phyloP scores from a whole-genome alignment of 2,329 filamentous ascomycete species.

The Fusarium dlaminii region DNA sequence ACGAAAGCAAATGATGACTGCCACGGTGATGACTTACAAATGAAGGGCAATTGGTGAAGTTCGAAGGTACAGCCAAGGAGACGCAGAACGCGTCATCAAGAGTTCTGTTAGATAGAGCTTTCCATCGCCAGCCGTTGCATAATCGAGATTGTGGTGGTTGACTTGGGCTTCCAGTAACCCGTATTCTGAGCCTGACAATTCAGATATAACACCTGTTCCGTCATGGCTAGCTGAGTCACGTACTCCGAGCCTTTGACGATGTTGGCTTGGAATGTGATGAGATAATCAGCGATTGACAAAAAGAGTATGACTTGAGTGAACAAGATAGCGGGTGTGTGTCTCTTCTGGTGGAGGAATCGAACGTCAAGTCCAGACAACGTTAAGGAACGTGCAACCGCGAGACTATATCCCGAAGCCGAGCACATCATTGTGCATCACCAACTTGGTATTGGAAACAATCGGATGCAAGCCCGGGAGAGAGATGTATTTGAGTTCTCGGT shows the following conservation, averaged over 20 bases:
- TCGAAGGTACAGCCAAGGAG: constrained; percentile 41
- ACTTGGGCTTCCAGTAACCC: not conserved
- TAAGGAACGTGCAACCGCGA: constrained; percentile 56
- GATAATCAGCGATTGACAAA: constrained; percentile 52
- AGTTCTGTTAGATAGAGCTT: constrained; percentile 41
- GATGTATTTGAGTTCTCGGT: constrained; percentile 53
- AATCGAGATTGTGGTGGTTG: constrained; percentile 30
- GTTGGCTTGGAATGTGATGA: constrained; percentile 56
- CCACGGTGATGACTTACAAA: not conserved
- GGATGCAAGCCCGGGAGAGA: constrained; percentile 53
- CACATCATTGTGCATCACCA: constrained; percentile 56
- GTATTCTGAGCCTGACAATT: not conserved
- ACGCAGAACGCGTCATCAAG: constrained; percentile 37
- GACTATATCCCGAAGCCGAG: constrained; percentile 55
- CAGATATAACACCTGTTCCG: not conserved
- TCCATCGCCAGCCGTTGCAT: constrained; percentile 42
- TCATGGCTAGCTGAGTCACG: not conserved
- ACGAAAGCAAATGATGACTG: not conserved
- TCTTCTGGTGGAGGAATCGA: constrained; percentile 48
- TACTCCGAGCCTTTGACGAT: constrained; percentile 53
- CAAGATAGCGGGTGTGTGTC: constrained; percentile 53
- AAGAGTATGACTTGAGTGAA: constrained; percentile 45
- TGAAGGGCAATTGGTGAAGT: constrained; percentile 26
- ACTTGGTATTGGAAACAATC: constrained; percentile 51
- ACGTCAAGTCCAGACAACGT: constrained; percentile 52